Base-by-base conservation (phyloP, 2,329 filamentous ascomycete species). In the Fusarium azukiicola region DNA sequence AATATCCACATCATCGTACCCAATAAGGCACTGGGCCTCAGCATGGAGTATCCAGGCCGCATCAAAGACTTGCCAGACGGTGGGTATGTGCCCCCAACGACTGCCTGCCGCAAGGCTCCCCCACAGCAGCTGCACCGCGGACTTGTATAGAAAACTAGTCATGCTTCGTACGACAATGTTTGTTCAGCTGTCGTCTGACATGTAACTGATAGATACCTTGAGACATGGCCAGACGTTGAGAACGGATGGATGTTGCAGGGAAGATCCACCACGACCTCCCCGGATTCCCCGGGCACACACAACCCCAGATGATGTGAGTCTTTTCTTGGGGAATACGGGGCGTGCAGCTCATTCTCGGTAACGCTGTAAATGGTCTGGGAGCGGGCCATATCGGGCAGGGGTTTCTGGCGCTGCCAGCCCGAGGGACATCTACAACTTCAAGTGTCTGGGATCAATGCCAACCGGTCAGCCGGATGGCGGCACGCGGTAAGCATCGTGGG, bases 231-330 rank as follows among this genome's bases (percentile, higher is more conserved):
- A 67, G 64, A 50, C 13, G 64, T 50, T 36, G 27, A 36, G 46
- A 49, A 44, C 27, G 27, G 64, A 49, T 27, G 44, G 64, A 49
- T 27, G 44, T 27, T 67, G 5, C 63, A 40, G 27, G 27, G 27
- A 32, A 50, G 64, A 50, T 46, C 67, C 67, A 52, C 67, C 23
- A 19, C n/a, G 21, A 32, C 27, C 32, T 54, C 49, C 67, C 64
- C 64, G 64, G 46, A 67, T 67, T 66, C 64, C 64, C 64, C 21
- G 46, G 44, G 64, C 46, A 49, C 36, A 38, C 46, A 49, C 64
- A 67, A 49, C 64, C 64, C 64, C 64, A 67, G 64, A 67, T 67
- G 64, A 50, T 44, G 64, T 67, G 64, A 67, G 38, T 67, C 27
- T 27, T 67, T 47, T 67, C 46, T 67, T 47, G 63, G 63, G 44